Conservation (phyloP, 2,329 filamentous ascomycete species). For the Diaporthe citriasiana region DNA sequence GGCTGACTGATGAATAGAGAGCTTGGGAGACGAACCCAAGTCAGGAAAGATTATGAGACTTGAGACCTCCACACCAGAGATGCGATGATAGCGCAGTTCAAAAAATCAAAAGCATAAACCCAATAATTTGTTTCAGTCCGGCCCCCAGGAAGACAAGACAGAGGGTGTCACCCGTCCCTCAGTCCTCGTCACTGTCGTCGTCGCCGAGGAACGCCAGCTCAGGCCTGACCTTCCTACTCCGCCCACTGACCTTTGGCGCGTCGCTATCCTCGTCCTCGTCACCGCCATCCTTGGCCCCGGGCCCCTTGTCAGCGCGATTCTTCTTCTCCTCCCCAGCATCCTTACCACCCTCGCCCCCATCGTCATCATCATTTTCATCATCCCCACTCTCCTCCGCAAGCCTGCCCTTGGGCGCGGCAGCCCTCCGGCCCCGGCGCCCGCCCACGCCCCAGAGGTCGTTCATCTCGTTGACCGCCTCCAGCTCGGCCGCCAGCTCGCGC, state of each 20-base stretch:
- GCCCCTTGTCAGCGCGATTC: slow-evolving; percentile 44
- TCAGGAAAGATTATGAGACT: neutral
- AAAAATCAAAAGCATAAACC: neutral
- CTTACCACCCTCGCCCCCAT: slow-evolving; percentile 48
- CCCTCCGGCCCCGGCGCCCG: slow-evolving; percentile 59
- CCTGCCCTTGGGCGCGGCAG: slow-evolving; percentile 52
- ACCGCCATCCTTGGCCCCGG: slow-evolving; percentile 50
- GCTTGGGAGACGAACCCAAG: too few relatives aligned
- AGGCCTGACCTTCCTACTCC: slow-evolving; percentile 61
- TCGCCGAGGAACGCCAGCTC: slow-evolving; percentile 77
- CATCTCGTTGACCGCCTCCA: slow-evolving; percentile 87
- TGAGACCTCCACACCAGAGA: neutral
- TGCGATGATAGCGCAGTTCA: neutral
- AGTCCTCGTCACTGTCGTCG: slow-evolving; percentile 78
- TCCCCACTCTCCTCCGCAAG: slow-evolving; percentile 54
- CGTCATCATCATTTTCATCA: slow-evolving; percentile 47
- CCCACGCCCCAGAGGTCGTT: slow-evolving; percentile 80
- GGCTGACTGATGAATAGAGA: neutral
- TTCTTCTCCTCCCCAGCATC: slow-evolving; percentile 48
- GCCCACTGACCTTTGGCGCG: slow-evolving; percentile 59
- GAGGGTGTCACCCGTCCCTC: slow-evolving; percentile 48
- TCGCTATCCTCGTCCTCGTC: slow-evolving; percentile 51
- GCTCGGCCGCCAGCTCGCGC: slow-evolving; percentile 85
- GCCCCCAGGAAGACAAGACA: neutral
- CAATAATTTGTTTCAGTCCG: neutral